Base-by-base conservation (phyloP, 768 basidiomycete genomes). In the Paxillus ammoniavirescens region DNA sequence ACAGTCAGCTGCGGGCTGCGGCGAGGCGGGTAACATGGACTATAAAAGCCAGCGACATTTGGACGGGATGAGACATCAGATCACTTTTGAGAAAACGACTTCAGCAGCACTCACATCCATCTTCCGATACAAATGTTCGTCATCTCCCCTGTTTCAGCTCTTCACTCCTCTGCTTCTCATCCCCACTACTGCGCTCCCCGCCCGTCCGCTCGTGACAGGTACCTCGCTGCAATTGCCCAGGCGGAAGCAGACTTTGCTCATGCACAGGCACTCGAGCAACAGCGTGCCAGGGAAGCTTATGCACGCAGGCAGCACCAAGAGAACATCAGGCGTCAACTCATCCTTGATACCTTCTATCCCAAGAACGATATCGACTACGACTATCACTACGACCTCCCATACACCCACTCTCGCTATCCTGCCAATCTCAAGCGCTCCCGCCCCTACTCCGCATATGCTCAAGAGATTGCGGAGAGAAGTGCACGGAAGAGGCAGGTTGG, bases 211-310 rank as follows among this genome's bases (percentile, higher is more conserved):
- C 69, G 72, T 21, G 66, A 73, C 21, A 69, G 64, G 23, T 76
- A 76, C 56, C 59, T 74, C 26, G 66, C 68, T 42, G 72, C 75
- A 23, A 59, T 75, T 21, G 72, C 73, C 8, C 58, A 65, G 31
- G 63, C 62, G 30, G 48, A 66, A 41, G 67, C 63, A 47, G 61
- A 63, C n/a, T 61, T 61, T 43, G 33, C 49, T 35, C 49, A 59
- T 54, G 62, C 23, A 8, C 38, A 60, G 17, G 43, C 26, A 14
- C 15, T 37, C 15, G 35, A 45, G 14, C 28, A 28, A 31, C 40
- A 30, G 17, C 36, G 33, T 30, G 47, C 40, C 8, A 46, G 36
- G 42, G 52, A 57, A 42, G 48, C 52, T 2, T 43, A 30, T 18
- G 35, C 40, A 6, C 49, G 50, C n/a, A 33, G 33, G 18, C 49